These are phyloP conservation scores for Corylus americana DNA, from an alignment of 306 rosid genomes.

Conservation along the genomic window DNA sequence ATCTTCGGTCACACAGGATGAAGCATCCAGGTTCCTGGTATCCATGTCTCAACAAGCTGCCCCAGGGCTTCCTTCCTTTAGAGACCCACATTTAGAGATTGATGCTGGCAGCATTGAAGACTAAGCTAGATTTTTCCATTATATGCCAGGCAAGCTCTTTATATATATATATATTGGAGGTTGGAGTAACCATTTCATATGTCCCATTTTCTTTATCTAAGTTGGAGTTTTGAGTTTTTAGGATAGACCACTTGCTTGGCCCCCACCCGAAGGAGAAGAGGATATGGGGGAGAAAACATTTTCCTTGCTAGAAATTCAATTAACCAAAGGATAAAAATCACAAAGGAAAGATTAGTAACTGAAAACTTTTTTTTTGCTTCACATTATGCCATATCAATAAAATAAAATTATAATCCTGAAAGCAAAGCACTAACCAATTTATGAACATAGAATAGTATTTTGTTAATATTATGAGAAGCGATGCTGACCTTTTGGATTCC, in stretches of 20 bases:
- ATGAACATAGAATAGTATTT: neutral
- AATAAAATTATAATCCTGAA: neutral
- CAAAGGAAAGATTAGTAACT: neutral
- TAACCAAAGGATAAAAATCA: neutral
- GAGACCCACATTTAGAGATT: neutral
- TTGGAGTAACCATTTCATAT: neutral
- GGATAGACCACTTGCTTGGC: neutral
- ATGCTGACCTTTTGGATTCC: slow-evolving; percentile 75
- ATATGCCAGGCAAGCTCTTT: neutral
- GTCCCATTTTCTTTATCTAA: neutral
- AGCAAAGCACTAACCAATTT: neutral
- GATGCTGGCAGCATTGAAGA: neutral
- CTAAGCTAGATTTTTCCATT: neutral
- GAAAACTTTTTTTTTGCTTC: neutral
- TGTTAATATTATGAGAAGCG: neutral
- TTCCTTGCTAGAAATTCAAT: neutral
- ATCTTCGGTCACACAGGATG: neutral
- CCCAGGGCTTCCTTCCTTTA: neutral
- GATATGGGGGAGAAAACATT: neutral
- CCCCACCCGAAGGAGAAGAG: neutral
- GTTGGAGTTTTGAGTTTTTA: neutral
- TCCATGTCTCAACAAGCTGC: neutral
- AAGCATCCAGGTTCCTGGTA: neutral
- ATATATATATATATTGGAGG: neutral
- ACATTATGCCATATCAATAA: neutral